Evolutionary conservation across 2,329 filamentous ascomycete species (phyloP), one percentile per base, ranked within the genome.

Genomic region (Pyrenophora graminea): DNA sequence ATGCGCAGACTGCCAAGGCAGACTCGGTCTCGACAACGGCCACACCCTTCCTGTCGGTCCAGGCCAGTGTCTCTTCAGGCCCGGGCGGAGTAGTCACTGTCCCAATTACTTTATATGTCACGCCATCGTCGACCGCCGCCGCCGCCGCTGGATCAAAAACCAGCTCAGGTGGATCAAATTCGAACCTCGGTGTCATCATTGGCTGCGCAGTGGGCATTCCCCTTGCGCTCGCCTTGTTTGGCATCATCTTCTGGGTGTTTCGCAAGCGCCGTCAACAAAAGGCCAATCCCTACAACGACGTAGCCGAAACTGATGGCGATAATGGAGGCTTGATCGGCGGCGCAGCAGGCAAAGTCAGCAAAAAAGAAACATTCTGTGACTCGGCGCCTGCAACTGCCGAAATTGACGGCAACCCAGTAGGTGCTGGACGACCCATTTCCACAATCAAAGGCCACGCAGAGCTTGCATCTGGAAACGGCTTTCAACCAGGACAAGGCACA

Each of bases 141-240:
- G 10, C 30, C 34, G 32, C 2, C 23, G 25, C 18, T 4, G 21
- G 38, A 3, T 13, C 49, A 19, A 42, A 21, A 13, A 12, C 18
- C 19, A 31, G 18, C 15, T 25, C 34, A 21, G 17, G 53, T 5
- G 39, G 55, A 15, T 53, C 58, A 27, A 48, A 30, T 6, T 62
- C 63, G n/a, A 68, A 71, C 13, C 44, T 67, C 13, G 58, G 59
- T 10, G 23, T 72, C 8, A 72, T 73, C 15, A 52, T 72, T n/a
- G 70, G 70, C 40, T 69, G 64, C 43, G 68, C 70, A 9, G 70
- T 73, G 33, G 70, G 70, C 13, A 69, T 73, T 41, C 70, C 70
- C 4, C 62, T 73, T 38, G 67, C 49, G 6, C 59, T 73, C 27
- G 64, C 64, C 5, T 46, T 73, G 3, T 6, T 66, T 34, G 68